Base-by-base conservation (phyloP, 2,329 filamentous ascomycete species). In the Fusarium beomiforme region DNA sequence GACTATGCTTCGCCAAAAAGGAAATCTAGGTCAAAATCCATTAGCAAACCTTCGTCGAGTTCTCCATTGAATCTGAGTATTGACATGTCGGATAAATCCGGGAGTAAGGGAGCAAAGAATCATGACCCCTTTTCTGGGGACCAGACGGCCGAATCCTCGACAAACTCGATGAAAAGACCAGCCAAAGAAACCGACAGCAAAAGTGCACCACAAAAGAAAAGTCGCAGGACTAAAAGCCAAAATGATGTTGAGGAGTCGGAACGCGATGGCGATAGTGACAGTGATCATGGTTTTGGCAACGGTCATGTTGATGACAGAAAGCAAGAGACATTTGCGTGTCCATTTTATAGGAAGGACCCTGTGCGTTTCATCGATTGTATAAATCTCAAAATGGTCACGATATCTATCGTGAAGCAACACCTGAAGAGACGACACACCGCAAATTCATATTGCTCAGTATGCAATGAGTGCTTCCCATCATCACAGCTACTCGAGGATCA, bases 401-500 rank as follows among this genome's bases (percentile, higher is more conserved):
- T 59, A 42, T 26, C 55, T 26, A 46, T 33, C 16, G 55, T 59
- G 34, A 59, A 59, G 26, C 55, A 59, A 19, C 55, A 59, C 9
- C 11, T 59, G 19, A 51, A 59, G 29, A 41, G 55, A 24, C 55
- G 55, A 1, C 55, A 59, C 34, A 26, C 23, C 9, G 36, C 36
- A 13, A 41, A 41, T 12, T 26, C 37, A 26, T 37, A 29, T 57
- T 57, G 54, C 17, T 10, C 54, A 17, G 46, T 14, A 7, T 57
- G 54, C 19, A 23, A 4, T 0, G 23, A 39, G 21, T 43, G 55
- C 6, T 50, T 50, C 23, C 19, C 43, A 8, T 36, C 55, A n/a
- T 26, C 23, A 58, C 41, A 26, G 4, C 8, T 34, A 7, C 24
- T 41, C 6, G 33, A 41, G 39, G 55, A 58, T 16, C 55, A 58